Conservation (phyloP, 345 rosid genomes). For the Eucalyptus pauciflora region DNA sequence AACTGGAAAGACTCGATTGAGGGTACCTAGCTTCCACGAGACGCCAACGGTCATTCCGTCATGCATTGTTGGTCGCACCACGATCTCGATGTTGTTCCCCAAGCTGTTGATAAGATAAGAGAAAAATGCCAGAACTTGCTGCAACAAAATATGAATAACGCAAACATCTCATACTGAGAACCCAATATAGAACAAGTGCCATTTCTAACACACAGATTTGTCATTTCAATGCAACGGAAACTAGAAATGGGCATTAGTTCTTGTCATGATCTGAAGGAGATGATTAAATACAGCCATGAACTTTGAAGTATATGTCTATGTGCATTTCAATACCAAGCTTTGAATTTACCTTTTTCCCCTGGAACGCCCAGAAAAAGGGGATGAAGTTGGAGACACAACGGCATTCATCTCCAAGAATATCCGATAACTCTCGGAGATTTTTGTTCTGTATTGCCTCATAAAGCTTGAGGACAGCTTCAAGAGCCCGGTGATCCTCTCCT, state of each 20-base stretch:
- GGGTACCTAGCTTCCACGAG: constrained; percentile 52
- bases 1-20: background rate
- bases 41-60: constrained; percentile 66
- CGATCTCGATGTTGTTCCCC: constrained; percentile 46
- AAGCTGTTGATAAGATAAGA: constrained; percentile 26
- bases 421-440: constrained; percentile 32
- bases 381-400: constrained; percentile 49
- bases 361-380: constrained; percentile 31
- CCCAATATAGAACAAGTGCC: background rate
- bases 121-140: constrained; percentile 75
- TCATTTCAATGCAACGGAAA: background rate
- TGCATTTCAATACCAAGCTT: background rate
- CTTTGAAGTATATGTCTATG: background rate
- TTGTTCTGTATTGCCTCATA: constrained; percentile 35
- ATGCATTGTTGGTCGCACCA: constrained; percentile 37
- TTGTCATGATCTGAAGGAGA: background rate
- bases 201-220: background rate
- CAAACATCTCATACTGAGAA: background rate
- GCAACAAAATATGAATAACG: background rate
- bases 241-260: background rate
- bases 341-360: constrained; percentile 57
- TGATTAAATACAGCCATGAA: background rate
- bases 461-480: constrained; percentile 53
- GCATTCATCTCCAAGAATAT: constrained; percentile 66
- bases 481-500: constrained; percentile 19